Percentiles rank a stretch among this genome's conserved stretches.
Evolutionary conservation across 257 asterid species (phyloP).

Genomic region (Gentiana macrophylla): DNA sequence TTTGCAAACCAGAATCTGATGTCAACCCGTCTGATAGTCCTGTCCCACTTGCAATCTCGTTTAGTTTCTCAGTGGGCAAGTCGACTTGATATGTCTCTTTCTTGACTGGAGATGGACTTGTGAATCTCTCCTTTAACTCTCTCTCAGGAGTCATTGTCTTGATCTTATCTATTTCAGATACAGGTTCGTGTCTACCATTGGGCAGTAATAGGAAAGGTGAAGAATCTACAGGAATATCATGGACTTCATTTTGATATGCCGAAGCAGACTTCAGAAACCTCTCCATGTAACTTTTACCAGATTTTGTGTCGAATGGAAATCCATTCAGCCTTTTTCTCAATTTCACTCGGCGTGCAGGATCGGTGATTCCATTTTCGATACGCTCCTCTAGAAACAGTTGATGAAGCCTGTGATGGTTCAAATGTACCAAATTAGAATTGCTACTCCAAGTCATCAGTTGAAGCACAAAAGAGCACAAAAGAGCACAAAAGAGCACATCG

Average conservation of each 20-base stretch:
- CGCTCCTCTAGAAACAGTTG: constrained; percentile 76
- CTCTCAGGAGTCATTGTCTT: constrained; percentile 34
- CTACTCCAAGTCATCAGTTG: not conserved
- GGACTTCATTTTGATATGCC: constrained; percentile 59
- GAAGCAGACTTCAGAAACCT: constrained; percentile 45
- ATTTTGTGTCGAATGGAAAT: constrained; percentile 56
- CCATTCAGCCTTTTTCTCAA: constrained; percentile 76
- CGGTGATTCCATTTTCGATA: constrained; percentile 42
- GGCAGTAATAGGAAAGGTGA: constrained; percentile 27
- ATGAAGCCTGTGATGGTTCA: constrained; percentile 56
- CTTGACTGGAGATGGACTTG: constrained; percentile 27
- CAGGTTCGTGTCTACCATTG: constrained; percentile 28
- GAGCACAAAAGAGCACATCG: constrained; percentile 7
- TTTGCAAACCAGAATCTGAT: constrained; percentile 17
- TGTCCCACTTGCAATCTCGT: constrained; percentile 24
- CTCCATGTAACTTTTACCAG: constrained; percentile 88
- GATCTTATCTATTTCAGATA: constrained; percentile 27
- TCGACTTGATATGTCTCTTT: constrained; percentile 14
- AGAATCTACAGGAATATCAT: constrained; percentile 34
- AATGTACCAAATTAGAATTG: constrained; percentile 3
- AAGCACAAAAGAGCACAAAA: too few relatives aligned
- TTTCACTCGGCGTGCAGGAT: constrained; percentile 50
- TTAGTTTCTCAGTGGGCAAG: constrained; percentile 14
- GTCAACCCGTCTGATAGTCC: constrained; percentile 22
- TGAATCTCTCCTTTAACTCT: constrained; percentile 28